These are phyloP conservation scores for Wickerhamiella australiensis DNA, from an alignment of 805 yeast genomes.

Conservation along the genomic window DNA sequence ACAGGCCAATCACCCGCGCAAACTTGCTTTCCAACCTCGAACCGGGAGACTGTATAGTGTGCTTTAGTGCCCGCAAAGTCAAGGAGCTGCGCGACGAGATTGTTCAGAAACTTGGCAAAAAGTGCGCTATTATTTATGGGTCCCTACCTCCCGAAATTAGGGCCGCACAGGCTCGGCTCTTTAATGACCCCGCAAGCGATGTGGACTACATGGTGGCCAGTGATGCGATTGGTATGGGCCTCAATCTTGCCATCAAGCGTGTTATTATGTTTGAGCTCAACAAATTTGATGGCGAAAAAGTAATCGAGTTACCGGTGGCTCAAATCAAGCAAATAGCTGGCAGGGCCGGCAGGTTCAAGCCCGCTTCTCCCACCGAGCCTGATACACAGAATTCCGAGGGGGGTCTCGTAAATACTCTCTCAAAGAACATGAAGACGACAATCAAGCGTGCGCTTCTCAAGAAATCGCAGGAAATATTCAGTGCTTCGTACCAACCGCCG, in stretches of 20 bases:
- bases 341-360: slow-evolving; percentile 75
- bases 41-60: slow-evolving; percentile 81
- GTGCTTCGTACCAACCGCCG: slow-evolving; percentile 75
- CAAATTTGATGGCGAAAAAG: slow-evolving; percentile 58
- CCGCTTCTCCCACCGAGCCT: slow-evolving; percentile 35
- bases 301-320: slow-evolving; percentile 41
- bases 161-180: slow-evolving; percentile 64
- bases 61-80: slow-evolving; percentile 67
- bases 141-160: slow-evolving; percentile 93
- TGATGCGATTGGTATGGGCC: slow-evolving; percentile 97
- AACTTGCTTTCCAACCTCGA: slow-evolving; percentile 32
- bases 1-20: slow-evolving; percentile 25
- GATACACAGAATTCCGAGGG: slow-evolving; percentile 35
- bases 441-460: slow-evolving; percentile 15
- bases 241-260: slow-evolving; percentile 72
- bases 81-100: slow-evolving; percentile 56
- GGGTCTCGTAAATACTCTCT: slow-evolving; percentile 18
- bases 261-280: slow-evolving; percentile 55
- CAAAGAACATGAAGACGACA: background rate
- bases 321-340: slow-evolving; percentile 89
- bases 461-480: slow-evolving; percentile 29
- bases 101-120: slow-evolving; percentile 45
- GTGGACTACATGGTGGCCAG: slow-evolving; percentile 84
- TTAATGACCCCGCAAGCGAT: slow-evolving; percentile 54
- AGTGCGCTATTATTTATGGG: slow-evolving; percentile 87